Percentiles rank a stretch among this genome's conserved stretches.
Conservation (phyloP, 1,139 yeast species). For the Schizosaccharomyces versatilis region DNA sequence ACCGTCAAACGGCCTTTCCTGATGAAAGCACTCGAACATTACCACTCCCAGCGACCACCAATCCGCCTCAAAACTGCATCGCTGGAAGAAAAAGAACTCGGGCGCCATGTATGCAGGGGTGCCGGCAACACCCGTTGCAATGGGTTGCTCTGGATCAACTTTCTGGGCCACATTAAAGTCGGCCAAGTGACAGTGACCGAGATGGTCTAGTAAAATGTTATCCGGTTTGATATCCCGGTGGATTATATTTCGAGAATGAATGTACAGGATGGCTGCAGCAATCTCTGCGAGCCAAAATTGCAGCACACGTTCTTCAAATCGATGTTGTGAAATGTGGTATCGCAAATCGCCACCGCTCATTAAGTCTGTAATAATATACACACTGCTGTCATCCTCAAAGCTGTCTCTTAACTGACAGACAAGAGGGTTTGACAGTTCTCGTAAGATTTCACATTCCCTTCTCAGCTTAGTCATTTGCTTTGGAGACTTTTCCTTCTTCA, state of each 20-base stretch:
- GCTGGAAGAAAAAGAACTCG: slow-evolving; percentile 28
- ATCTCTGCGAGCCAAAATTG: slow-evolving; percentile 47
- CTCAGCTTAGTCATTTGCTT: not conserved
- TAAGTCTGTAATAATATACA: slow-evolving; percentile 53
- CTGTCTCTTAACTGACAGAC: not conserved
- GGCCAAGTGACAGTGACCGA: slow-evolving; percentile 51
- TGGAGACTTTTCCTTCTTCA: not conserved
- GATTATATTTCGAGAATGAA: slow-evolving; percentile 83
- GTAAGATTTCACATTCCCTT: not conserved
- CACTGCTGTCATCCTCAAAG: slow-evolving; percentile 11
- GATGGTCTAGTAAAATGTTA: slow-evolving; percentile 54
- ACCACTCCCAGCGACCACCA: slow-evolving; percentile 90
- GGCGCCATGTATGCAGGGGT: slow-evolving; percentile 99
- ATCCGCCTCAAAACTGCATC: slow-evolving; percentile 52
- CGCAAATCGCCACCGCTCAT: slow-evolving; percentile 80
- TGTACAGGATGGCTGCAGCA: slow-evolving; percentile 56
- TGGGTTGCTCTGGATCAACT: slow-evolving; percentile 27
- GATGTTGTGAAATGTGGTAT: slow-evolving; percentile 39
- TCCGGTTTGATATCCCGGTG: slow-evolving; percentile 96
- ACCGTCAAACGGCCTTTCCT: not conserved
- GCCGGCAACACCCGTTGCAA: slow-evolving; percentile 49
- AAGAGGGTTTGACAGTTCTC: not conserved
- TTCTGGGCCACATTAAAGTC: slow-evolving; percentile 36
- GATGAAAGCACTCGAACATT: slow-evolving; percentile 50
- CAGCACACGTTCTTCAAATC: slow-evolving; percentile 37